Evolutionary conservation across 768 basidiomycete genomes (phyloP), one percentile per base, ranked within the genome.

Genomic region (Tylopilus rubrobrunneus): DNA sequence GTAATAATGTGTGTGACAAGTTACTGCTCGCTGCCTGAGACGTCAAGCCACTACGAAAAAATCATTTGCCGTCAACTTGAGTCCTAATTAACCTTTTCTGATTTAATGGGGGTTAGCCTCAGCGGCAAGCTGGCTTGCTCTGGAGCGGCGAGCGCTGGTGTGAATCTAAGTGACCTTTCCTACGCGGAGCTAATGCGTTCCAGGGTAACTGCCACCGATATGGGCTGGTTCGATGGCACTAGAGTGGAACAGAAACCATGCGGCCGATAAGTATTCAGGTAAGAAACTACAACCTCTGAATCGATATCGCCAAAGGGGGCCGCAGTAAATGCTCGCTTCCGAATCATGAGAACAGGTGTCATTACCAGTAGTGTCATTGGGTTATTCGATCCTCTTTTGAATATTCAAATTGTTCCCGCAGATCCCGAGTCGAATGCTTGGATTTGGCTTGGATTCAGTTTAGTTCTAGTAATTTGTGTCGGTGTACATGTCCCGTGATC

Each of bases 1-100:
- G 51, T 67, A 69, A 67, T 62, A 40, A 9, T 10, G 29, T 1
- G 17, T 11, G 39, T 37, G 15, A 37, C 14, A 19, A 8, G 39
- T 40, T 40, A 21, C 8, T 19, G 10, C 40, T 41, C 40, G 40
- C 8, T 41, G 19, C 19, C 19, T 19, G 19, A 25, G 25, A 41
- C 21, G 40, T 23, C 21, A 23, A 42, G 25, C 37, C 34, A 34
- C 25, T 25, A 25, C 25, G 0, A 36, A 19, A 14, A 62, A 4
- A 17, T 37, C 17, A 17, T 37, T 37, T 37, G 14, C 15, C 36
- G 5, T 34, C 15, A 37, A 17, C 14, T 37, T 37, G 11, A 7
- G 17, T 7, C 36, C 40, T 14, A 56, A 40, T 56, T 40, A 48
- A 48, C n/a, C 40, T 28, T 36, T 48, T 48, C 40, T 19, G 43